Conservation (phyloP, 2,329 filamentous ascomycete genomes). For the Pseudogymnoascus sp. region DNA sequence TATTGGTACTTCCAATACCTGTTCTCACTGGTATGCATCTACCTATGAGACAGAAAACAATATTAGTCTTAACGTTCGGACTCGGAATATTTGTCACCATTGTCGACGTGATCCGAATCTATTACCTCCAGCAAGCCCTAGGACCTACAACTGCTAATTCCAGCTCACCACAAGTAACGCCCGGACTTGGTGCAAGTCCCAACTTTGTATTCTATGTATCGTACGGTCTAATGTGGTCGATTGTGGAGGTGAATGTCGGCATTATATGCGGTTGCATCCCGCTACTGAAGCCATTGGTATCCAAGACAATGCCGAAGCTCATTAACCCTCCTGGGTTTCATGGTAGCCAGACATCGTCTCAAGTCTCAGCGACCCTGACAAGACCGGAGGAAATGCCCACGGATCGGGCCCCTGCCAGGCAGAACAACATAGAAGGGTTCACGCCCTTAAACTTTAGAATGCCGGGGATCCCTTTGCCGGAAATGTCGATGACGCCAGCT, state of each 20-base stretch:
- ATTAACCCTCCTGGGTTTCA: not conserved
- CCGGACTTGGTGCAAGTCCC: slow-evolving; percentile 12
- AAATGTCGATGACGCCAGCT: not conserved
- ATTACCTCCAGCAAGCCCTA: slow-evolving; percentile 62
- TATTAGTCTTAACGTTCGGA: slow-evolving; percentile 75
- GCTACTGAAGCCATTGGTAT: slow-evolving; percentile 74
- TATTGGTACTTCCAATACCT: slow-evolving; percentile 77
- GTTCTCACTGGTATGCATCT: slow-evolving; percentile 77
- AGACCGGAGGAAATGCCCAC: not conserved
- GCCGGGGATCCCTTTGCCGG: not conserved
- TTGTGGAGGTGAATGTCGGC: slow-evolving; percentile 79
- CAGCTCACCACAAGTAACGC: not conserved
- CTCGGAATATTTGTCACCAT: slow-evolving; percentile 78
- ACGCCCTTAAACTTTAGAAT: not conserved
- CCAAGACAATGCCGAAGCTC: slow-evolving; percentile 28
- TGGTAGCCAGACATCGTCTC: not conserved
- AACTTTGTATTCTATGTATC: slow-evolving; percentile 67
- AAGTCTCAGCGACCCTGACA: not conserved
- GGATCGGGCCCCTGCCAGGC: not conserved
- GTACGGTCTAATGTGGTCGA: slow-evolving; percentile 83
- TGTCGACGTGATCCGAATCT: slow-evolving; percentile 80
- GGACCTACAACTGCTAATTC: not conserved
- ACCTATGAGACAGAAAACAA: slow-evolving; percentile 75
- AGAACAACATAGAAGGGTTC: not conserved
- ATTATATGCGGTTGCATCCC: slow-evolving; percentile 84